These are phyloP conservation scores for Cercospora janseana DNA, from an alignment of 2,329 filamentous ascomycete genomes.

Conservation along the genomic window DNA sequence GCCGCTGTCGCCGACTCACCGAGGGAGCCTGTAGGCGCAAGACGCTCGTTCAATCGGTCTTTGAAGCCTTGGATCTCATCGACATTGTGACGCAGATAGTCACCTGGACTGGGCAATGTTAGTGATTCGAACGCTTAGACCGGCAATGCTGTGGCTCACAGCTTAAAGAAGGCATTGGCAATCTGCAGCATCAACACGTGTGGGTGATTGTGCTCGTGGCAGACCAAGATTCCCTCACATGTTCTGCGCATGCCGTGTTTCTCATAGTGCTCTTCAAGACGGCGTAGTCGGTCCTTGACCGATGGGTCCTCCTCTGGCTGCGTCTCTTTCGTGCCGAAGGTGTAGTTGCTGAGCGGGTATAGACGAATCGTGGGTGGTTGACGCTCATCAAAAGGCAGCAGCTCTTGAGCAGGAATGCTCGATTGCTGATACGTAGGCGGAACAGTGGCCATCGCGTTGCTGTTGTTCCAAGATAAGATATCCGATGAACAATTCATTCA, in stretches of 20 bases:
- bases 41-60: constrained; percentile 81
- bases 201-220: constrained; percentile 98
- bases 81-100: constrained; percentile 85
- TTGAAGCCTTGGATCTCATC: constrained; percentile 97
- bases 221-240: constrained; percentile 94
- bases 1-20: constrained; percentile 64
- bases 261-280: constrained; percentile 92
- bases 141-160: too few relatives aligned
- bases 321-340: constrained; percentile 96
- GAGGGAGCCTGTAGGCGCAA: constrained; percentile 75
- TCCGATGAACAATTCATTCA: neutral
- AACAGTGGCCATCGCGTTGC: constrained; percentile 32
- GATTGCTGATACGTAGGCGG: constrained; percentile 32
- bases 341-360: constrained; percentile 96
- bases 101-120: constrained; percentile 65
- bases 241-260: constrained; percentile 94
- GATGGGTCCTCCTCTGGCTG: constrained; percentile 97
- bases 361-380: constrained; percentile 81
- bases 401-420: constrained; percentile 25
- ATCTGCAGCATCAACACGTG: constrained; percentile 99
- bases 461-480: neutral
- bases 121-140: too few relatives aligned
- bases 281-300: constrained; percentile 85
- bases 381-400: constrained; percentile 74
- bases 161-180: constrained; percentile 98